phyloP scores from a whole-genome alignment of 179 eudicot species.

The Actinidia arguta region DNA sequence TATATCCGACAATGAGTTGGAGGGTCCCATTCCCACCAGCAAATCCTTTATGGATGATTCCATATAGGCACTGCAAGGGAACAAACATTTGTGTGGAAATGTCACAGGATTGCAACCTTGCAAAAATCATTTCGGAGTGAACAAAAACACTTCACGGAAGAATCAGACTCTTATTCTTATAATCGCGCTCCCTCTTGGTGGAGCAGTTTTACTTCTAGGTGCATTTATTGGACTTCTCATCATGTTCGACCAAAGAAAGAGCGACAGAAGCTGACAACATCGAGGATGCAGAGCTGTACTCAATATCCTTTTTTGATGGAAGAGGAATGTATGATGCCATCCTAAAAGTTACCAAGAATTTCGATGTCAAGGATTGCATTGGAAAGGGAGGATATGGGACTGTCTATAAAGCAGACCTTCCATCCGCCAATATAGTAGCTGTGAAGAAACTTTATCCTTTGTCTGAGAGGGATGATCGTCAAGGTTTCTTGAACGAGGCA shows the following conservation, averaged over 20 bases:
- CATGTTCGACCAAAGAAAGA: conserved; percentile 4
- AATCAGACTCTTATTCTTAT: conserved; percentile 10
- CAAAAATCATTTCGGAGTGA: not conserved
- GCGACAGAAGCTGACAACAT: not conserved
- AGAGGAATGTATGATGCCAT: conserved; percentile 30
- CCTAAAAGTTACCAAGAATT: conserved; percentile 37
- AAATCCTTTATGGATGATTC: conserved; percentile 19
- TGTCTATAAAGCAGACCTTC: conserved; percentile 45
- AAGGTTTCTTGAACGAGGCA: conserved; percentile 40
- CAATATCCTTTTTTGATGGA: conserved; percentile 31
- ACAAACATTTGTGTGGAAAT: conserved; percentile 46
- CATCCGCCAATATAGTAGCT: conserved; percentile 37
- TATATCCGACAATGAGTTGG: conserved; percentile 36
- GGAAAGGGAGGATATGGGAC: conserved; percentile 48
- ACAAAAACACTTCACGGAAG: not conserved
- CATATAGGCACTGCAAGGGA: conserved; percentile 27
- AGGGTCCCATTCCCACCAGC: conserved; percentile 44
- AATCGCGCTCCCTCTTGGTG: conserved; percentile 24
- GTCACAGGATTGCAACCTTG: conserved; percentile 31
- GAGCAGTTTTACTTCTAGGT: conserved; percentile 18
- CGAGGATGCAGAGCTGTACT: conserved; percentile 12
- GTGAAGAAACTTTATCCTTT: conserved; percentile 36
- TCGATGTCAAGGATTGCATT: conserved; percentile 38
- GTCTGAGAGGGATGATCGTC: conserved; percentile 25
- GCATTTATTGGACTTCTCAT: not conserved